Evolutionary conservation across 352 stramenopile species (phyloP), one percentile per base, ranked within the genome.

Genomic region (Phytophthora megakarya): DNA sequence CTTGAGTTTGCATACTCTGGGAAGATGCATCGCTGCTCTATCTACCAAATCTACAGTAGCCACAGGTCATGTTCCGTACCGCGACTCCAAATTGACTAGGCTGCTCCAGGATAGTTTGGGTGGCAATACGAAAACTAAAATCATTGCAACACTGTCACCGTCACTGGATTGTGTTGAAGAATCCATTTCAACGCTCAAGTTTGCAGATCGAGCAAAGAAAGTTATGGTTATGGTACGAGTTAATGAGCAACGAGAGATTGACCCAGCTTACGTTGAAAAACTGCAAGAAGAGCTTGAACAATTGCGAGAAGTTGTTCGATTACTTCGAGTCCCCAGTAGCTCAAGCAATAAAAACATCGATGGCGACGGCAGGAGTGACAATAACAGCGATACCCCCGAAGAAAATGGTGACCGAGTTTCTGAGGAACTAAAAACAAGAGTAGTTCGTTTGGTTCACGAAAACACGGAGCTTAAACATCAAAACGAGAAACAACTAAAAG

Each of bases 151-250:
- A 8, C 69, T 98, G 5, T 96, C 88, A 4, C 92, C 92, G 8
- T 85, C 88, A 0, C 21, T 84, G 11, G 80, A 94, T 58, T 97
- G 84, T 61, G 70, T 97, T 21, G 88, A 98, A 19, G 92, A 98
- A 66, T 97, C 86, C 8, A 94, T 98, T 28, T 96, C 90, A n/a
- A 98, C 93, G 28, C 78, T 98, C 18, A 96, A 97, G 66, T 98
- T 98, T 61, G 93, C 92, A 6, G 93, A 98, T 59, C 79, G 93
- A 19, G 92, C 92, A 13, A 97, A 97, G 74, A 88, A 93, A 46
- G 90, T 98, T 1, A 96, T 96, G 89, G 75, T 92, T 5, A 86
- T 78, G 15, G 86, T 96, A 23, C 78, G 86, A 4, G 67, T 96
- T 1, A 97, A 97, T 44, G 87, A 96, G 48, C 78, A 90, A 47